Evolutionary conservation across 257 asterid genomes (phyloP).

Genomic region (Lantana camara): DNA sequence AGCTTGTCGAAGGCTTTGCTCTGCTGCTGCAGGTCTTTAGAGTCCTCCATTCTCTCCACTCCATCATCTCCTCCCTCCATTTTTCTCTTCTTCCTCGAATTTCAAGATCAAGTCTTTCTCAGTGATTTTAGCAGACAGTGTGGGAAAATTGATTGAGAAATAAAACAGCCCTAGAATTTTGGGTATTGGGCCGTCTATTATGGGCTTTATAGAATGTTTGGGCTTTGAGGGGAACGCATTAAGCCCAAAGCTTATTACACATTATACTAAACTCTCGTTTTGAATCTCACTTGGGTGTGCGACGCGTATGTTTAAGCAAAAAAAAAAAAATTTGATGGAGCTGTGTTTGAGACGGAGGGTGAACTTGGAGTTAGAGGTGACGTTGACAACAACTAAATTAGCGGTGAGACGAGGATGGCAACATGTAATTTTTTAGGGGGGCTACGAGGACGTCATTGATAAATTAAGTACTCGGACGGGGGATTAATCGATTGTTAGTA

Average conservation of each 20-base stretch:
- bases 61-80: slow-evolving; percentile 89
- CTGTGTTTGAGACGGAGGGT: too few relatives aligned
- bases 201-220: neutral
- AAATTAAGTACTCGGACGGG: too few relatives aligned
- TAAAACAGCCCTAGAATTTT: neutral
- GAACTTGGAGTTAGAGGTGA: too few relatives aligned
- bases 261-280: too few relatives aligned
- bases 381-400: too few relatives aligned
- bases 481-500: too few relatives aligned
- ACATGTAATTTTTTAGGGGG: too few relatives aligned
- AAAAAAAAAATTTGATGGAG: too few relatives aligned
- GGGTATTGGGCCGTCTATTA: neutral
- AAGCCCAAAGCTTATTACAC: neutral
- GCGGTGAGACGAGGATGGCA: too few relatives aligned
- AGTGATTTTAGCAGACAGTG: neutral
- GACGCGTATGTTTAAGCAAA: too few relatives aligned
- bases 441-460: too few relatives aligned
- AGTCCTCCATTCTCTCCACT: slow-evolving; percentile 60
- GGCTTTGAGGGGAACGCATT: neutral
- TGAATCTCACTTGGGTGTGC: too few relatives aligned
- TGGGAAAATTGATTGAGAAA: neutral
- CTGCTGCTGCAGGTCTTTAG: slow-evolving; percentile 95
- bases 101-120: neutral
- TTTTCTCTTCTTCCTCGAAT: slow-evolving; percentile 4
- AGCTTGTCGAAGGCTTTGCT: slow-evolving; percentile 93